Conservation (phyloP, 129 eudicot species). For the Flaveria sonorensis region DNA sequence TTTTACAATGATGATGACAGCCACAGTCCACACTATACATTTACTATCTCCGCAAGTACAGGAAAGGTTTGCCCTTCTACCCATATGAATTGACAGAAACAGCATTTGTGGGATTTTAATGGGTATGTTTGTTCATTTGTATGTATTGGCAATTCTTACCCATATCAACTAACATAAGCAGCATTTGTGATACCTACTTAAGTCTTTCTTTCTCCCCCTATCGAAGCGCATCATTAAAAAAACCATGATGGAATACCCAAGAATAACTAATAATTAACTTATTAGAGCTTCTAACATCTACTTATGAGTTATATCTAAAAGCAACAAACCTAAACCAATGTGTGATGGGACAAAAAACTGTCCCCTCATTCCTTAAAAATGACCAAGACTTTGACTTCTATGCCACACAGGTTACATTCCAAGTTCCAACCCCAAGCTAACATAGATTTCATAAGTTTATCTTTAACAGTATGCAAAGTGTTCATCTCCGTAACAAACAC, state of each 20-base stretch:
- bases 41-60: not conserved
- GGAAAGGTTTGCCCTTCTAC: too few species aligned
- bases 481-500: constrained; percentile 1
- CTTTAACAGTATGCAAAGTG: constrained; percentile 8
- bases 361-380: not conserved
- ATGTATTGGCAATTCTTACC: not conserved
- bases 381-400: not conserved
- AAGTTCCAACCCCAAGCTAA: not conserved
- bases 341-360: not conserved
- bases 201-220: not conserved
- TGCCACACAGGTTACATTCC: constrained; percentile 7
- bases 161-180: not conserved
- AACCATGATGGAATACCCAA: not conserved
- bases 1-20: not conserved
- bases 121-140: not conserved
- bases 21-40: not conserved
- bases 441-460: constrained; percentile 9
- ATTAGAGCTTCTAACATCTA: not conserved
- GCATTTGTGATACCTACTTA: not conserved
- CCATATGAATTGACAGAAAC: too few species aligned
- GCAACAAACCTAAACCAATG: not conserved
- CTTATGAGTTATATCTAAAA: not conserved
- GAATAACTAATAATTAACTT: not conserved
- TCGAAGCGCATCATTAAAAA: not conserved
- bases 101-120: too few species aligned